Evolutionary conservation across 2,329 filamentous ascomycete species (phyloP).

Genomic region (Cordyceps farinosa): DNA sequence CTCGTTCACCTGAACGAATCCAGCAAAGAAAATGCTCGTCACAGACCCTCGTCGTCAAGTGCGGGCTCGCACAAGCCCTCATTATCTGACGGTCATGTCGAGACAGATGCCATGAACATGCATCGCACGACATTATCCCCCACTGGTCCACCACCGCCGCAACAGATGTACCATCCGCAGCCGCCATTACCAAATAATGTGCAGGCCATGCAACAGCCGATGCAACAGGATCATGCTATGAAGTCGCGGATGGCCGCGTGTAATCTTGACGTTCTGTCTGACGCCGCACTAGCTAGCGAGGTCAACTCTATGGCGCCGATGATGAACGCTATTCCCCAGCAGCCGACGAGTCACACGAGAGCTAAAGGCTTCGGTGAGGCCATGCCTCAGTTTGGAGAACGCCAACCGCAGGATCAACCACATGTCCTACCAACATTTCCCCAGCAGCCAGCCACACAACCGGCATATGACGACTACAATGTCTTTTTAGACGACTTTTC

Average conservation of each 20-base stretch:
- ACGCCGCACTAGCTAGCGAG: constrained; percentile 57
- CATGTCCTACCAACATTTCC: constrained; percentile 38
- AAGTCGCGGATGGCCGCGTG: constrained; percentile 46
- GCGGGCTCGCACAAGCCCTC: constrained; percentile 41
- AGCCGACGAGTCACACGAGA: constrained; percentile 37
- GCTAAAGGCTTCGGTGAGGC: constrained; percentile 50
- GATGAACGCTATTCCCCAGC: constrained; percentile 43
- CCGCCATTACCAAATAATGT: constrained; percentile 17
- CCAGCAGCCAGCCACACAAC: constrained; percentile 28
- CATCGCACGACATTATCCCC: constrained; percentile 32
- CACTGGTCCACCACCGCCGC: constrained; percentile 25
- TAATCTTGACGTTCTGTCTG: constrained; percentile 56
- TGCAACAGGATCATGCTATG: constrained; percentile 43
- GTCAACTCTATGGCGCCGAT: constrained; percentile 50
- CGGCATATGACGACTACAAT: constrained; percentile 54
- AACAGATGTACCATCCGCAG: constrained; percentile 26
- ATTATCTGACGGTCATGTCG: constrained; percentile 46
- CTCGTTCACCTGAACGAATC: constrained; percentile 61
- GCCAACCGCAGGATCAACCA: constrained; percentile 44
- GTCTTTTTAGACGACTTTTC: constrained; percentile 57
- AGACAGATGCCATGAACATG: constrained; percentile 45
- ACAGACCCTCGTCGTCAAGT: constrained; percentile 50
- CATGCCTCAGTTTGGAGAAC: constrained; percentile 45
- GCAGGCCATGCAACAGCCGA: constrained; percentile 37
- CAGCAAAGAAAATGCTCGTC: constrained; percentile 50